Base-by-base conservation (phyloP, 192 early-diverging fungal genomes). In the Gigaspora rosea region DNA sequence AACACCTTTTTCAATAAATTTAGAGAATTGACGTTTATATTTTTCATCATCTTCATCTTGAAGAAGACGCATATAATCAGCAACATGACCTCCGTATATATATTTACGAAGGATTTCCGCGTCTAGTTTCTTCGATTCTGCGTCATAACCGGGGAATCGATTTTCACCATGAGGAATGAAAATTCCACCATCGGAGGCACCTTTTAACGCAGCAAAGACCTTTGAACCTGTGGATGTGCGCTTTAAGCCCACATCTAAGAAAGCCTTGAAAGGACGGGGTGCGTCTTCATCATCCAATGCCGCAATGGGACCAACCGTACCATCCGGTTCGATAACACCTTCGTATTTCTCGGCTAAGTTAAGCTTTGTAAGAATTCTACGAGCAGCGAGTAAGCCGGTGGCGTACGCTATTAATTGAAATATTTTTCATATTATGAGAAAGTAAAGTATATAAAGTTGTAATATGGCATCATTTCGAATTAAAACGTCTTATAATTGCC, bases 21-120 rank as follows among this genome's bases (percentile, higher is more conserved):
- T 88, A 76, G 95, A 88, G 85, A 99, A 99, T 85, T 97, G 96
- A 79, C 91, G 86, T 89, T 96, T 97, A 91, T 94, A 98, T 73
- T 90, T 89, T 83, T 99, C 97, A 89, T 96, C 96, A 84, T 99
- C 97, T 88, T 99, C 97, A 86, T 98, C 96, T 87, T 96, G 90
- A 78, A 99, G 94, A 87, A 91, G 89, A 81, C 92, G 93, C 96
- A 99, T 99, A 92, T 97, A 99, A 81, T 97, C 95, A 78, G 95
- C 89, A 75, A 99, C 94, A 89, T 98, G 97, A 81, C 93, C 91
- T 84, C 97, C 97, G 84, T 93, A 96, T 91, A 99, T 99, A 93
- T 98, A 99, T 79, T 91, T 90, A 83, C 93, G 90, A 75, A 99
- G 90, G 57, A 94, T 84, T 86, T 97, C 96, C 78, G 95, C 89